Conservation (phyloP, 2,329 filamentous ascomycete genomes). For the Aspergillus pseudoviridinutans region DNA sequence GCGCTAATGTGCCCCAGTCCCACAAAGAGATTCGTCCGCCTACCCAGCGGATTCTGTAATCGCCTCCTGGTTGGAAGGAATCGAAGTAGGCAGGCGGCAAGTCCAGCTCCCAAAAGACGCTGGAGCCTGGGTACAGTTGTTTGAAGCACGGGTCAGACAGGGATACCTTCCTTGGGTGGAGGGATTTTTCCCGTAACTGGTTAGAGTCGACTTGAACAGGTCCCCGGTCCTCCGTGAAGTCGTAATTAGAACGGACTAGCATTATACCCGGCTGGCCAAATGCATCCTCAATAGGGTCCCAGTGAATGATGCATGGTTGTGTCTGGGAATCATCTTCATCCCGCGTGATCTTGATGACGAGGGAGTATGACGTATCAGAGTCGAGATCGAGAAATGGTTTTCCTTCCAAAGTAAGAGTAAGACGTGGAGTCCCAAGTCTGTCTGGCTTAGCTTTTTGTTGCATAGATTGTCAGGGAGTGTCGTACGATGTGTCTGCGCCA, state of each 20-base stretch:
- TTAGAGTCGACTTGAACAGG: background rate
- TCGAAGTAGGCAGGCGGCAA: background rate
- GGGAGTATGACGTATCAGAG: background rate
- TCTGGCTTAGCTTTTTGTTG: background rate
- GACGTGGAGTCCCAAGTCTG: background rate
- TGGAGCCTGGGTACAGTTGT: background rate
- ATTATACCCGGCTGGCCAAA: background rate
- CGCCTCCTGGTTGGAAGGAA: background rate
- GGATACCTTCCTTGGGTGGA: background rate
- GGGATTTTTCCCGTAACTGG: background rate
- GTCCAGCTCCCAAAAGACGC: background rate
- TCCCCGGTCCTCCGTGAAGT: background rate
- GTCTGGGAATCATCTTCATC: constrained; percentile 2
- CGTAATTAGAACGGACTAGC: background rate
- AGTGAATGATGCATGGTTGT: constrained; percentile 3
- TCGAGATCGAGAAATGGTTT: background rate
- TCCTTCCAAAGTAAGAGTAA: background rate
- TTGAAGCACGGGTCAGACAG: background rate
- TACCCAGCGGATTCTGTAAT: background rate
- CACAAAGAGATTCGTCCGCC: background rate
- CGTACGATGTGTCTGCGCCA: background rate
- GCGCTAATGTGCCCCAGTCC: background rate
- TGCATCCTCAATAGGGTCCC: constrained; percentile 2
- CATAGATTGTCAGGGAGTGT: background rate
- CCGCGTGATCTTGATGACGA: background rate